Evolutionary conservation across 768 basidiomycete genomes (phyloP), one percentile per base, ranked within the genome.

Genomic region (Cantharellus cinnabarinus): DNA sequence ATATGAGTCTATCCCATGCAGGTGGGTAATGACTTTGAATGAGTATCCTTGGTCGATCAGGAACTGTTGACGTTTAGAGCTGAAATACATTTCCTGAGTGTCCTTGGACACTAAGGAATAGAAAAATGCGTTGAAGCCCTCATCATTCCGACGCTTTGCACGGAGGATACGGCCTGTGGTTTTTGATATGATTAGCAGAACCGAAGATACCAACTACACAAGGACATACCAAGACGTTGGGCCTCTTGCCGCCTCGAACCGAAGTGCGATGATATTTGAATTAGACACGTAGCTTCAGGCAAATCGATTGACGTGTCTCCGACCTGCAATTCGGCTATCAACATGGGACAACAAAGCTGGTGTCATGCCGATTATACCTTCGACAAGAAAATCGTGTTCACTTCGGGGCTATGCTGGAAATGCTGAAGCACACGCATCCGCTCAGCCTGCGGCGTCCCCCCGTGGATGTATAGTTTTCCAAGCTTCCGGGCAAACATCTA

Each of bases 111-210:
- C 95, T 4, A 99, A 80, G 40, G 95, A 97, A 70, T 99, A 99
- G 72, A 99, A 99, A 73, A 98, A 99, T 34, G 95, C 95, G 63
- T 99, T 99, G 74, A 99, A 99, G 1, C 95, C 95, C 71, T 98
- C 95, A 66, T 99, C 95, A 67, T 99, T 99, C 63, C 95, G 78
- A 61, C 95, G 79, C 70, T 99, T 99, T 4, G 95, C 95, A 52
- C 95, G 85, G 51, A 99, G 73, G 66, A 99, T 99, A 52, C 95
- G 90, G 10, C 91, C 91, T 89, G 62, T 35, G 48, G 52, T 35
- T 59, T 60, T 29, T 50, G 38, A 37, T 53, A 5, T 57, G 5
- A 38, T 57, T 37, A 54, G 1, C 38, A 14, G 35, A 10, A 38
- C 15, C 5, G 14, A 57, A 40, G 1, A 2, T 40, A 10, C 2